Conservation (phyloP, 306 rosid species). For the Carpinus viminea region DNA sequence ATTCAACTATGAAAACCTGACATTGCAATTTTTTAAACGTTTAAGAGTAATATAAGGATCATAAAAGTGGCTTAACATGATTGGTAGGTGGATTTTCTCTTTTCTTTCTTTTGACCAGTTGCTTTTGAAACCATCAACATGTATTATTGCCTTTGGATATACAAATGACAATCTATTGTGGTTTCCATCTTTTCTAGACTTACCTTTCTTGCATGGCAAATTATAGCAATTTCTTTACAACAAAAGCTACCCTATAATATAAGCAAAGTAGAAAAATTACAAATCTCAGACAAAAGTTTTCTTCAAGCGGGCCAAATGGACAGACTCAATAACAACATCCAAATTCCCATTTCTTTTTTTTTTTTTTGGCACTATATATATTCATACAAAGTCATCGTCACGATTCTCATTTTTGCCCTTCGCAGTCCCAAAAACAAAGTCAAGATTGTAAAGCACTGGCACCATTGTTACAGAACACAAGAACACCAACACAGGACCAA, state of each 20-base stretch:
- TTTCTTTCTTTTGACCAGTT: too few species aligned
- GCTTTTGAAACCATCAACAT: not conserved
- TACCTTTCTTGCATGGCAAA: not conserved
- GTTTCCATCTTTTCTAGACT: not conserved
- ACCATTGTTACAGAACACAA: slow-evolving; percentile 67
- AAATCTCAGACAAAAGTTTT: not conserved
- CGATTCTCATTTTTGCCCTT: slow-evolving; percentile 30
- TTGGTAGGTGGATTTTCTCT: too few species aligned
- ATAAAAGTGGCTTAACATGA: too few species aligned
- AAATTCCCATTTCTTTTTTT: not conserved
- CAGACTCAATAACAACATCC: not conserved
- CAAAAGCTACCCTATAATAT: too few species aligned
- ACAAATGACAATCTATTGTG: not conserved
- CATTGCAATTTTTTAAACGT: too few species aligned
- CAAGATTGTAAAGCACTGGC: slow-evolving; percentile 84
- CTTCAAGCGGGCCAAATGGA: slow-evolving; percentile 2
- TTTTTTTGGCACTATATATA: not conserved
- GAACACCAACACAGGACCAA: slow-evolving; percentile 89
- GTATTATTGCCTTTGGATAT: not conserved
- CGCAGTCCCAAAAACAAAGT: slow-evolving; percentile 44
- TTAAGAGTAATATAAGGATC: too few species aligned
- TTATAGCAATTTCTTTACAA: not conserved
- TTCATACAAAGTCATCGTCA: slow-evolving; percentile 31
- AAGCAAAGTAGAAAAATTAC: not conserved
- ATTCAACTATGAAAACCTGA: too few species aligned